Percentiles rank a stretch among this genome's conserved stretches.
Conservation (phyloP, 139 green algal species). For the Klebsormidium nitens region DNA sequence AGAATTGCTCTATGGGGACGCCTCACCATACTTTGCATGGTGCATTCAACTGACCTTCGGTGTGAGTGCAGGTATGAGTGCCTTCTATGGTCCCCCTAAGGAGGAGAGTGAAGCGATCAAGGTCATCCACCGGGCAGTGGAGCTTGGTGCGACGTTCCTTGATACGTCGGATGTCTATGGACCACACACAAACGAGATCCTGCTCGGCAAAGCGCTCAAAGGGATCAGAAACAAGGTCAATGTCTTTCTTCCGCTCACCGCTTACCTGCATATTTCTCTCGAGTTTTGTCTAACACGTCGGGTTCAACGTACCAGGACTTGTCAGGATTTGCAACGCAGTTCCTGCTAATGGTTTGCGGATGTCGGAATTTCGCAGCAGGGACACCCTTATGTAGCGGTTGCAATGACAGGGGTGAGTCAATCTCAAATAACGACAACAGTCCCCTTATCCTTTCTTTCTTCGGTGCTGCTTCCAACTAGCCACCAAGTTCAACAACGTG, state of each 20-base stretch:
- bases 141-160: conserved; percentile 49
- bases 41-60: too few species aligned
- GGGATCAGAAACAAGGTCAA: conserved; percentile 1
- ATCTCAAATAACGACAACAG: too few species aligned
- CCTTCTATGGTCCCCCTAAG: neutral
- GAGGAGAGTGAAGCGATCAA: conserved; percentile 29
- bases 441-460: too few species aligned
- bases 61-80: too few species aligned
- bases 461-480: too few species aligned
- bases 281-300: neutral
- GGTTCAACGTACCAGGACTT: neutral
- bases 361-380: too few species aligned
- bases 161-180: conserved; percentile 59
- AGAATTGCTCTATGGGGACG: too few species aligned
- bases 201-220: conserved; percentile 42
- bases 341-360: neutral
- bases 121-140: conserved; percentile 46
- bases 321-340: neutral
- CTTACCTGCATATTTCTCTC: neutral
- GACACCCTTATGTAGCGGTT: too few species aligned
- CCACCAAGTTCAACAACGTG: too few species aligned
- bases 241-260: neutral
- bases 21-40: too few species aligned
- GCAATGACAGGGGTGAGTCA: too few species aligned
- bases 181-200: conserved; percentile 55